Conservation (phyloP, 768 basidiomycete genomes). For the Mycena floridula region DNA sequence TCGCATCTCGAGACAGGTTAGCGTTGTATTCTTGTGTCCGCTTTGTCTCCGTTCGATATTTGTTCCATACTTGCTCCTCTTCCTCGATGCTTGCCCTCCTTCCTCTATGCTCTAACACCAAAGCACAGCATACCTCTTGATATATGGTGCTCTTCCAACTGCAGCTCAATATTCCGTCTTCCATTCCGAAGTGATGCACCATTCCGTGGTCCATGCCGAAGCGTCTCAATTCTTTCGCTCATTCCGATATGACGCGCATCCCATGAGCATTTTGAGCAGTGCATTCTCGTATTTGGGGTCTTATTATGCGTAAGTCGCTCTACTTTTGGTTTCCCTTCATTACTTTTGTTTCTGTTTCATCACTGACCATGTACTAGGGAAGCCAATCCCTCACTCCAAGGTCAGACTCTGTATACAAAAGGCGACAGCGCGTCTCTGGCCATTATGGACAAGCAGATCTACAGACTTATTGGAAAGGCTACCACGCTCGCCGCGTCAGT, state of each 20-base stretch:
- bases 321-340: no score
- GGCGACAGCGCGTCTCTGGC: slow-evolving; percentile 62
- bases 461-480: slow-evolving; percentile 80
- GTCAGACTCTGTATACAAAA: slow-evolving; percentile 72
- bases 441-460: slow-evolving; percentile 90
- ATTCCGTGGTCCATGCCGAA: slow-evolving; percentile 62
- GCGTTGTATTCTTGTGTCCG: slow-evolving; percentile 2
- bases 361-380: no score
- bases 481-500: slow-evolving; percentile 81
- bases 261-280: slow-evolving; percentile 86
- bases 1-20: slow-evolving; percentile 68
- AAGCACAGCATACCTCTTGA: slow-evolving; percentile 68
- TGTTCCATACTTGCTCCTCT: not conserved
- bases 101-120: not conserved
- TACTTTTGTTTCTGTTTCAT: no score
- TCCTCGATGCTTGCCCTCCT: no score
- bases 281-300: slow-evolving; percentile 86
- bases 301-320: no score
- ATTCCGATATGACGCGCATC: slow-evolving; percentile 86
- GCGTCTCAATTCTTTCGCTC: slow-evolving; percentile 64
- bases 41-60: not conserved
- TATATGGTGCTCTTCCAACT: slow-evolving; percentile 79
- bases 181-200: slow-evolving; percentile 72
- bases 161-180: slow-evolving; percentile 55
- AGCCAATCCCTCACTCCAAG: slow-evolving; percentile 84